These are phyloP conservation scores for Viola pubescens DNA, from an alignment of 441 rosid genomes.

Conservation along the genomic window DNA sequence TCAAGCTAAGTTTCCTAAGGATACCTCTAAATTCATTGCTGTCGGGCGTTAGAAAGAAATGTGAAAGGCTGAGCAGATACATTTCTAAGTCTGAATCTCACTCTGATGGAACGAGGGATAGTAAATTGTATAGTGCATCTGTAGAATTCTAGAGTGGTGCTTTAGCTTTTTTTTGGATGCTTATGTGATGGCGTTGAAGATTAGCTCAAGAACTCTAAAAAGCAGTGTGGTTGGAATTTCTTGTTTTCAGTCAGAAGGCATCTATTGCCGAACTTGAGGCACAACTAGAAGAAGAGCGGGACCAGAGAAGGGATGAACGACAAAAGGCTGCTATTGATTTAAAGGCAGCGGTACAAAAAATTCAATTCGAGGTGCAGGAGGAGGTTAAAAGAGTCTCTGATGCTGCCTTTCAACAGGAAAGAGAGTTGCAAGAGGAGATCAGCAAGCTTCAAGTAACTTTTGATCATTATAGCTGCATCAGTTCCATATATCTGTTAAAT, in stretches of 20 bases:
- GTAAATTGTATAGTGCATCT: too few relatives aligned
- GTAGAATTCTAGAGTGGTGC: neutral
- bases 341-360: slow-evolving; percentile 72
- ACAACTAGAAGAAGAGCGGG: slow-evolving; percentile 72
- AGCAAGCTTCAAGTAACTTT: slow-evolving; percentile 69
- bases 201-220: slow-evolving; percentile 5
- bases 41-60: too few relatives aligned
- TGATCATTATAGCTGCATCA: slow-evolving; percentile 11
- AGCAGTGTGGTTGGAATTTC: slow-evolving; percentile 12
- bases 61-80: too few relatives aligned
- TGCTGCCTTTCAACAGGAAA: slow-evolving; percentile 54
- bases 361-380: slow-evolving; percentile 69
- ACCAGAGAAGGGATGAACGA: slow-evolving; percentile 77
- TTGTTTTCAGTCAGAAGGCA: slow-evolving; percentile 62
- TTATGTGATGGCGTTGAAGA: neutral
- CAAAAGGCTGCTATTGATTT: slow-evolving; percentile 62
- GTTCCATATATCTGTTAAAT: slow-evolving; percentile 5
- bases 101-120: too few relatives aligned
- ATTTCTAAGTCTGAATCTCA: too few relatives aligned
- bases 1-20: too few relatives aligned
- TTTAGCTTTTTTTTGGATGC: neutral
- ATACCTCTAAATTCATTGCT: too few relatives aligned
- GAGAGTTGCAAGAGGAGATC: slow-evolving; percentile 69
- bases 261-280: slow-evolving; percentile 63
- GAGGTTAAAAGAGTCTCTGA: slow-evolving; percentile 56